Percentiles rank a stretch among this genome's conserved stretches.
Conservation (phyloP, 2,329 filamentous ascomycete genomes). For the Aspergillus transmontanensis region DNA sequence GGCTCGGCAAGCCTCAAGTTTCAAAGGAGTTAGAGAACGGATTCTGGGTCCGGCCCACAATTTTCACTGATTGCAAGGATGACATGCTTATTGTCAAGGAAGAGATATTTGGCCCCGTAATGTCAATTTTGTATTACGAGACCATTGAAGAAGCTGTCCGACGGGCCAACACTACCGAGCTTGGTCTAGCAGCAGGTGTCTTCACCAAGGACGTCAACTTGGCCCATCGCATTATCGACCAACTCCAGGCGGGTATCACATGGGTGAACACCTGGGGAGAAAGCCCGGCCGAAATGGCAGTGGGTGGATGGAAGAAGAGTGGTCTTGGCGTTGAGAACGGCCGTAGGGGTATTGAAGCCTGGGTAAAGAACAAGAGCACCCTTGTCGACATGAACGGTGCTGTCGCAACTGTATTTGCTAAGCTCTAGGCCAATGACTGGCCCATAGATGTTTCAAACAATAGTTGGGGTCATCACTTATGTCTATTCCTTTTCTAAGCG, state of each 20-base stretch:
- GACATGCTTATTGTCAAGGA: conserved; percentile 77
- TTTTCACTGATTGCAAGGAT: conserved; percentile 86
- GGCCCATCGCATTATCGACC: conserved; percentile 71
- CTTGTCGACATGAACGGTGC: conserved; percentile 76
- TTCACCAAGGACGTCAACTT: conserved; percentile 75
- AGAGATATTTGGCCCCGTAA: conserved; percentile 88
- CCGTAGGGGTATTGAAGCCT: conserved; percentile 74
- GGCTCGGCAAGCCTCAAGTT: conserved; percentile 60
- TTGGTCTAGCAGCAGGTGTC: conserved; percentile 82
- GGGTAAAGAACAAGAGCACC: conserved; percentile 85
- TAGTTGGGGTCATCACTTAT: background rate
- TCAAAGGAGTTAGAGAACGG: conserved; percentile 59
- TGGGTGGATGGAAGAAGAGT: conserved; percentile 90
- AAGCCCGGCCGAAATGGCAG: conserved; percentile 86
- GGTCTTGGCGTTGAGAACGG: conserved; percentile 88
- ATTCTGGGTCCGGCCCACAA: conserved; percentile 82
- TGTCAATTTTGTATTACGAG: conserved; percentile 76
- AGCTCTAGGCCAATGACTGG: conserved; percentile 51
- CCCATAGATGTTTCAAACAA: background rate
- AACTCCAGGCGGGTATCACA: conserved; percentile 80
- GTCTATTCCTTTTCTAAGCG: background rate
- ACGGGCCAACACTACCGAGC: conserved; percentile 74
- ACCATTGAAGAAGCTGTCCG: conserved; percentile 68
- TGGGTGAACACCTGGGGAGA: conserved; percentile 97
- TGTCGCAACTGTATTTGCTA: conserved; percentile 73